Percentiles rank a stretch among this genome's conserved stretches.
phyloP scores from a whole-genome alignment of 129 eudicot species.

The Silybum marianum region DNA sequence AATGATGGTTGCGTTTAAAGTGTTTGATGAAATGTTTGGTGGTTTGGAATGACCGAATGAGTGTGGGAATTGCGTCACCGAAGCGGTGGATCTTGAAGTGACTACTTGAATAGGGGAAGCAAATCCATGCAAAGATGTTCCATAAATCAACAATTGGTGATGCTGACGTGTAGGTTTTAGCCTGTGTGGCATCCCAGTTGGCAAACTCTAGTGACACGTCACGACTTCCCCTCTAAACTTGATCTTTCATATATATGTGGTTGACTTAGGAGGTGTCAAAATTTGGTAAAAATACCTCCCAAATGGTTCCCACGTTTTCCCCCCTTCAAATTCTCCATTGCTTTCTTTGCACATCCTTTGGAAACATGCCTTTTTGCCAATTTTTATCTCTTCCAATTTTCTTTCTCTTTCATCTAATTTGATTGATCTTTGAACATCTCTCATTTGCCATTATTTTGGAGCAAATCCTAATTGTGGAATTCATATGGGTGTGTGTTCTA shows the following conservation, averaged over 20 bases:
- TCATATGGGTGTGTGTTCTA: neutral
- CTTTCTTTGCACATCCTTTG: conserved; percentile 25
- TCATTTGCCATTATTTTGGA: neutral
- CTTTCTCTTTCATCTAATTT: neutral
- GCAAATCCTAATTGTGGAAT: neutral
- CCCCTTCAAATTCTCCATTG: conserved; percentile 34
- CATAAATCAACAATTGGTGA: neutral
- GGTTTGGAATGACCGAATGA: neutral
- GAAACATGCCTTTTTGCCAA: neutral
- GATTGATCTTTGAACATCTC: neutral
- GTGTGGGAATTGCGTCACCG: neutral
- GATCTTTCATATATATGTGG: neutral
- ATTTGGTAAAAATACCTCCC: conserved; percentile 17
- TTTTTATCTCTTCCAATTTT: conserved; percentile 8
- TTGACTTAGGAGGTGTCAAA: conserved; percentile 12
- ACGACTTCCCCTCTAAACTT: neutral
- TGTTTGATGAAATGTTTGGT: neutral
- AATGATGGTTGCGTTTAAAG: neutral
- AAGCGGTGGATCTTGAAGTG: neutral
- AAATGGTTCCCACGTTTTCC: conserved; percentile 40
- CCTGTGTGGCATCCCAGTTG: neutral
- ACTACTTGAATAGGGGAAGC: neutral
- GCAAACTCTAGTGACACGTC: neutral
- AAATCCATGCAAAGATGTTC: neutral
- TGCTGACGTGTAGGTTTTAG: neutral